A percentile compares a stretch with the other conserved stretches of the same genome.
phyloP scores from a whole-genome alignment of 495 filamentous ascomycete species.

The Hyphodiscus hymeniophilus region DNA sequence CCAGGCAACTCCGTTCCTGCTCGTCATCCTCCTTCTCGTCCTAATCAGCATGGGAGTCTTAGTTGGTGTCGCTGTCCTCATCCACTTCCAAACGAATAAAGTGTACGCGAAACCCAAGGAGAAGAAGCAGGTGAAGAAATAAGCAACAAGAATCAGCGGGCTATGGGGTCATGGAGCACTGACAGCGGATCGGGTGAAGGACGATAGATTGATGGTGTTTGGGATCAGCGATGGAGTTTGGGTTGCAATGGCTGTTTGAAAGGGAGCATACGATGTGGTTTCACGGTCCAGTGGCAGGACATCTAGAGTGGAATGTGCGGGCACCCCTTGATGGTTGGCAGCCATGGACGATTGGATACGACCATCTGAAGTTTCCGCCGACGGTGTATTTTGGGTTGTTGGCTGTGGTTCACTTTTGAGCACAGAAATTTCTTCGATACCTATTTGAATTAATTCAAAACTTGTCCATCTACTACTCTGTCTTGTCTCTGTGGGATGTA shows the following conservation, averaged over 20 bases:
- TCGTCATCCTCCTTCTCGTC: slow-evolving; percentile 13
- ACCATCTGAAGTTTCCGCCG: too few species aligned
- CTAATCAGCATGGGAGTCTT: not conserved
- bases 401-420: not conserved
- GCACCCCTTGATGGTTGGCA: slow-evolving; percentile 5
- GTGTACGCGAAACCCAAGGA: slow-evolving; percentile 18
- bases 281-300: slow-evolving; percentile 10
- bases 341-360: not conserved
- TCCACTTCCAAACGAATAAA: slow-evolving; percentile 20
- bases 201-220: not conserved
- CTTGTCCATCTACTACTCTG: too few species aligned
- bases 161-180: not conserved
- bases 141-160: not conserved
- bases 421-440: not conserved
- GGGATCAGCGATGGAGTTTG: not conserved
- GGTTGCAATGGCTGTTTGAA: not conserved
- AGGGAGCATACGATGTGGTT: not conserved
- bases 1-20: slow-evolving; percentile 14
- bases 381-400: not conserved
- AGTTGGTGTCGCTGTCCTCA: slow-evolving; percentile 12
- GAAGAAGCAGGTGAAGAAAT: slow-evolving; percentile 10
- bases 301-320: slow-evolving; percentile 16
- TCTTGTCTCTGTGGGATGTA: too few species aligned
- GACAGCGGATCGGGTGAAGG: too few species aligned
- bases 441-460: too few species aligned